Evolutionary conservation across 169 alveolate genomes (phyloP), one percentile per base, ranked within the genome.

Genomic region (Eimeria acervulina): DNA sequence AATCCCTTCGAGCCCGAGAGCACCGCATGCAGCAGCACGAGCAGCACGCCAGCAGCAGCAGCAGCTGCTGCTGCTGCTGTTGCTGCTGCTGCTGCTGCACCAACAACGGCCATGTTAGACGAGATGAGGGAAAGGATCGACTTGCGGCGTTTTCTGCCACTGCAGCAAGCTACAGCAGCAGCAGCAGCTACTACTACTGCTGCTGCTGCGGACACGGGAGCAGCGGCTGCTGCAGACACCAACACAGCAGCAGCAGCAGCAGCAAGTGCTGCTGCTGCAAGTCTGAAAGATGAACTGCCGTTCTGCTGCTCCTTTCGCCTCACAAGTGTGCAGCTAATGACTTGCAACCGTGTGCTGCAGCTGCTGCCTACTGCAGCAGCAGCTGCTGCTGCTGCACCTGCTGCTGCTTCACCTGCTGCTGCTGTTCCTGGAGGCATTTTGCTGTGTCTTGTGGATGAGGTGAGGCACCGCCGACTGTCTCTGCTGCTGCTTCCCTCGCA

Each of bases 1-100:
- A 78, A 78, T 31, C 89, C 89, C 0, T 78, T 78, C 61, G 89
- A 78, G 38, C 89, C 89, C 12, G 89, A 78, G 63, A 78, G 89
- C 89, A 78, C 89, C 40, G 26, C 89, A 26, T 78, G 89, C 89
- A 78, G 89, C 89, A 78, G 89, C 66, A 78, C 63, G 36, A 78
- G 89, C 89, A 51, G 59, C 59, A 51, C 59, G 15, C 59, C 59
- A 12, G 59, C 59, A 0, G 59, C 59, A 12, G 59, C 59, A 51
- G 59, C 59, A 42, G 89, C 89, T 7, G 59, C 89, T 3, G 61
- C 89, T 2, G 89, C 89, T 2, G 89, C 89, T 19, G 66, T 63
- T 23, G 89, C 89, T 42, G 89, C 89, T 36, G 89, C 89, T 23
- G 89, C 89, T 36, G 89, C 89, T 21, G 89, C 89, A 40, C 66